Percentiles rank a stretch among this genome's conserved stretches.
phyloP scores from a whole-genome alignment of 2,329 filamentous ascomycete species.

The Raffaelea albimanens region DNA sequence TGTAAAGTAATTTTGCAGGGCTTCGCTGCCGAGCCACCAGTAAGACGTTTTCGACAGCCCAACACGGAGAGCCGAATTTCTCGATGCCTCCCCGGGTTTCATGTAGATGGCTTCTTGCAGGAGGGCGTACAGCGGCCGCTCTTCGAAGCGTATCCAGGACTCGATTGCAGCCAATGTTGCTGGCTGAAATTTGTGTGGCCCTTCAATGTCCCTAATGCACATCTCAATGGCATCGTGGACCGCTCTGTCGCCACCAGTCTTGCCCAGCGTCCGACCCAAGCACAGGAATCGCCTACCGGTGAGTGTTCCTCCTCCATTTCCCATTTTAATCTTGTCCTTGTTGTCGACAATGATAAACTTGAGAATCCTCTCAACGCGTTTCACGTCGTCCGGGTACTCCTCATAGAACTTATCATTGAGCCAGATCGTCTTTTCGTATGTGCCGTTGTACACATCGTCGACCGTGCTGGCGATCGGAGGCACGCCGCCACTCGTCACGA shows the following conservation, averaged over 20 bases:
- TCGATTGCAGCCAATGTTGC: conserved; percentile 3
- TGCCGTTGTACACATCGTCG: conserved; percentile 51
- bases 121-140: conserved; percentile 14
- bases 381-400: background rate
- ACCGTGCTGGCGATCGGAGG: conserved; percentile 51
- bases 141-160: conserved; percentile 12
- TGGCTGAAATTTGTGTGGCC: background rate
- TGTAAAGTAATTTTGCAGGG: background rate
- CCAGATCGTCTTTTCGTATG: conserved; percentile 23
- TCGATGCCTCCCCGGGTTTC: background rate
- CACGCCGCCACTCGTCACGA: conserved; percentile 58
- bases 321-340: too few relatives aligned
- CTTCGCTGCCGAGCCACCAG: conserved; percentile 10
- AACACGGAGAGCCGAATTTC: conserved; percentile 12
- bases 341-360: too few relatives aligned
- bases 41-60: conserved; percentile 1
- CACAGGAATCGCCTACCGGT: conserved; percentile 10
- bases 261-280: conserved; percentile 13
- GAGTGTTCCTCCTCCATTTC: conserved; percentile 8
- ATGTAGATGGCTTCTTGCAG: conserved; percentile 16
- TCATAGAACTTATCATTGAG: too few relatives aligned
- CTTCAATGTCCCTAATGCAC: background rate
- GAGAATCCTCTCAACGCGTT: background rate
- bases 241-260: conserved; percentile 4
- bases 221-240: background rate